These are phyloP conservation scores for Cystobasidium slooffiae DNA, from an alignment of 1,284 basidiomycete species.

Conservation along the genomic window DNA sequence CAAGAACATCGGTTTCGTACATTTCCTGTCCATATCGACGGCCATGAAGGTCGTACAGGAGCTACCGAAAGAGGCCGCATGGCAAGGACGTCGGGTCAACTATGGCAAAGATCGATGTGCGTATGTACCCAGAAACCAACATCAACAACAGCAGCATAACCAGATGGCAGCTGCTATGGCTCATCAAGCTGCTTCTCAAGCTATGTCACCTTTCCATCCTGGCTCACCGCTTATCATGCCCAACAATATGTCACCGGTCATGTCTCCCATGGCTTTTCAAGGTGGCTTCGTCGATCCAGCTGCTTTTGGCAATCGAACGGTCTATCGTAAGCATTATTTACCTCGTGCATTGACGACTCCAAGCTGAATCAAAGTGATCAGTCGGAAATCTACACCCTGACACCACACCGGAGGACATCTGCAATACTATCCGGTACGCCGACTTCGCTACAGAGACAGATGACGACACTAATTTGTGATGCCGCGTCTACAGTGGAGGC, in stretches of 20 bases:
- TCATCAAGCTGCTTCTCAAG: conserved; percentile 44
- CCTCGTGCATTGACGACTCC: not conserved
- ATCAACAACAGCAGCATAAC: conserved; percentile 60
- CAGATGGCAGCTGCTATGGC: conserved; percentile 56
- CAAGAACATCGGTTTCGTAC: conserved; percentile 96
- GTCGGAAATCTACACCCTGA: conserved; percentile 88
- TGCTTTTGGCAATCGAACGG: conserved; percentile 72
- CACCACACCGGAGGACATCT: conserved; percentile 86
- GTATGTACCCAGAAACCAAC: conserved; percentile 87
- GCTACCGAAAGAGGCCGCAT: conserved; percentile 81
- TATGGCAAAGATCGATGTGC: conserved; percentile 77
- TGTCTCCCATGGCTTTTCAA: conserved; percentile 46
- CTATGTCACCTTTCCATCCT: conserved; percentile 40
- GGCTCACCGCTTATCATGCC: conserved; percentile 43
- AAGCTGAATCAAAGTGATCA: not conserved
- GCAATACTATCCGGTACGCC: conserved; percentile 75
- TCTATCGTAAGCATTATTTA: conserved; percentile 63
- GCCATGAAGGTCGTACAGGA: conserved; percentile 93
- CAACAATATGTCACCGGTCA: conserved; percentile 63
- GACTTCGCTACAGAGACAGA: not conserved
- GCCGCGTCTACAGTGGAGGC: conserved; percentile 63
- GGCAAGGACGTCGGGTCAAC: conserved; percentile 92
- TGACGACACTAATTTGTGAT: not conserved
- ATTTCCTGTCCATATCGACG: conserved; percentile 88
- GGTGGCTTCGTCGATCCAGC: conserved; percentile 54